Conservation (phyloP, 495 filamentous ascomycete genomes). For the Aspergillus bertholletiae region DNA sequence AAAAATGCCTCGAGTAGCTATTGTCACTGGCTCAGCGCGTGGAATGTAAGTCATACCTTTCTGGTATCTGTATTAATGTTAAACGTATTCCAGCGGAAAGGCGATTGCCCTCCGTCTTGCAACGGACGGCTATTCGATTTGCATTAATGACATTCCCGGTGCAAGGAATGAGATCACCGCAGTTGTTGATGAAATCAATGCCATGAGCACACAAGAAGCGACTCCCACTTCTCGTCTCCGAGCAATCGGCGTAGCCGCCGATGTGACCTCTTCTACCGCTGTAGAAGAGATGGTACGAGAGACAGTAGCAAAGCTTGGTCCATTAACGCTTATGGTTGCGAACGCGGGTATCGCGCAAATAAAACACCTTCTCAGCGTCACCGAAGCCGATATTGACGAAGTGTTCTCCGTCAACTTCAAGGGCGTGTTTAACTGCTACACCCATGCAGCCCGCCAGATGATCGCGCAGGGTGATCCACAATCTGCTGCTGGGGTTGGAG, state of each 20-base stretch:
- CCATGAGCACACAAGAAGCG: slow-evolving; percentile 12
- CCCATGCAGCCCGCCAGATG: slow-evolving; percentile 65
- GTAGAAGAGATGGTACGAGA: slow-evolving; percentile 47
- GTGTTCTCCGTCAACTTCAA: slow-evolving; percentile 59
- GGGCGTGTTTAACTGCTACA: slow-evolving; percentile 64
- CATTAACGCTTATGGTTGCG: slow-evolving; percentile 34
- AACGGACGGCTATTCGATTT: slow-evolving; percentile 57
- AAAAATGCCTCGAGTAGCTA: slow-evolving; percentile 33
- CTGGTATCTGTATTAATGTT: background rate
- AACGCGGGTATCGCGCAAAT: slow-evolving; percentile 65
- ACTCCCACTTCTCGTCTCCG: slow-evolving; percentile 37
- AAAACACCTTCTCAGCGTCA: slow-evolving; percentile 57
- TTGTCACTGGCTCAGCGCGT: slow-evolving; percentile 55
- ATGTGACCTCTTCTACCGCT: slow-evolving; percentile 48
- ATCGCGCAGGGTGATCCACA: slow-evolving; percentile 25
- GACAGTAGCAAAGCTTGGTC: slow-evolving; percentile 46
- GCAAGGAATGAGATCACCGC: slow-evolving; percentile 43
- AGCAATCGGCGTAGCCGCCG: slow-evolving; percentile 37
- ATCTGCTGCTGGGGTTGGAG: slow-evolving; percentile 29
- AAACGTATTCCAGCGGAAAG: slow-evolving; percentile 38
- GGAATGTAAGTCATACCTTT: slow-evolving; percentile 42
- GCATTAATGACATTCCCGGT: slow-evolving; percentile 54
- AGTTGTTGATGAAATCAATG: slow-evolving; percentile 47
- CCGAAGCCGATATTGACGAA: slow-evolving; percentile 49
- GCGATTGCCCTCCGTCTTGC: slow-evolving; percentile 58